Base-by-base conservation (phyloP, 176 grass and related monocot species). In the Poa annua region DNA sequence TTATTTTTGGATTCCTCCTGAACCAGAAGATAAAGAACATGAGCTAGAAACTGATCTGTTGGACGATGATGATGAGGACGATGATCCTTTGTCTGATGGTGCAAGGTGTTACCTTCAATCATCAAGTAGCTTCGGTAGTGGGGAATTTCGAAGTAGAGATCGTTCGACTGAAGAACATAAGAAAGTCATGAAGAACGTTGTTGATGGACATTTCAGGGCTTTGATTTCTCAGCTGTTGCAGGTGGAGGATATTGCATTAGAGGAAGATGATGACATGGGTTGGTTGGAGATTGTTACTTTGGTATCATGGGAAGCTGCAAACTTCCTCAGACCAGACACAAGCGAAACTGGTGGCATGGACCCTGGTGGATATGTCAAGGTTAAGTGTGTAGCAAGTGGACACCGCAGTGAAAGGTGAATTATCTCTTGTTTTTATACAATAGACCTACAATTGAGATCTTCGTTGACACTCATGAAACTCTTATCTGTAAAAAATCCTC, bases 231-330 rank as follows among this genome's bases (percentile, higher is more conserved):
- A 99, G 82, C 82, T 99, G 44, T 81, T 99, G 59, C 87, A 93
- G 54, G 93, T 92, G 74, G 91, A 94, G 66, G 90, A 93, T 84
- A 85, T 99, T 85, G 56, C 80, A 53, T 85, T 80, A 49, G 76
- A 88, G 53, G 89, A 90, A 84, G 85, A 78, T 81, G 91, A 93
- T 49, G 88, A 80, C 56, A 88, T 79, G 64, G 81, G 85, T 88
- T 99, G 96, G 96, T 89, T 99, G 62, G 96, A 99, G 50, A 94
- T 99, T 89, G 77, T 99, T 81, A 91, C 86, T 75, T 90, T 86
- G 9, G 83, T 99, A 80, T 94, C 91, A 78, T 91, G 85, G 91
- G 91, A 99, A 91, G 96, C 93, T 76, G 89, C 93, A 78, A 89
- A 91, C 61, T 88, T 99, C 82, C 91, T 99, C 81, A 89, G 88